phyloP scores from a whole-genome alignment of 768 basidiomycete species.

The Sarcodon sp. region DNA sequence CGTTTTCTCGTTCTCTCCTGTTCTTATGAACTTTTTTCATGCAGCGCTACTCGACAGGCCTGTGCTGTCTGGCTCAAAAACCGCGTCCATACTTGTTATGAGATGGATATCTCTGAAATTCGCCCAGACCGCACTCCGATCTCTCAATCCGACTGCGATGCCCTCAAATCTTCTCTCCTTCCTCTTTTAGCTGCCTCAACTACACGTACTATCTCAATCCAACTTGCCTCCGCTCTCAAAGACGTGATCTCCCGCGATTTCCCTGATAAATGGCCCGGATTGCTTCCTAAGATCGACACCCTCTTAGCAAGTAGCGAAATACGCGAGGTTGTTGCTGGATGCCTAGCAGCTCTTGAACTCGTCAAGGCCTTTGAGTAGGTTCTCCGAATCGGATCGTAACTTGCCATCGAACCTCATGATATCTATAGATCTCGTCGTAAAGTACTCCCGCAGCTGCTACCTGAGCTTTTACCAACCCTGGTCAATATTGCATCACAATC shows the following conservation, averaged over 20 bases:
- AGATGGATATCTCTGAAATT: slow-evolving; percentile 27
- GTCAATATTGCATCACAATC: slow-evolving; percentile 64
- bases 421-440: slow-evolving; percentile 10
- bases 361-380: slow-evolving; percentile 51
- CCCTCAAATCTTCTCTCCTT: slow-evolving; percentile 57
- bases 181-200: slow-evolving; percentile 58
- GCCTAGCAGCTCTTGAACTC: slow-evolving; percentile 65
- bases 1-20: slow-evolving; percentile 13
- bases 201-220: slow-evolving; percentile 55
- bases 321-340: slow-evolving; percentile 69
- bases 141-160: slow-evolving; percentile 52
- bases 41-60: slow-evolving; percentile 72
- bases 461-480: slow-evolving; percentile 60
- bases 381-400: not conserved
- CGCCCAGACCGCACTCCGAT: slow-evolving; percentile 56
- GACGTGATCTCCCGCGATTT: slow-evolving; percentile 67
- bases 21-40: slow-evolving; percentile 4
- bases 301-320: slow-evolving; percentile 54
- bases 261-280: slow-evolving; percentile 59
- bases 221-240: slow-evolving; percentile 65
- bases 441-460: slow-evolving; percentile 42
- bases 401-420: not conserved
- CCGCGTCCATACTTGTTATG: slow-evolving; percentile 60
- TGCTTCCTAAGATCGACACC: slow-evolving; percentile 54
- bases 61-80: slow-evolving; percentile 88